A percentile compares a stretch with the other conserved stretches of the same genome.
phyloP scores from a whole-genome alignment of 2,329 filamentous ascomycete genomes.

The Phialophora tarda region DNA sequence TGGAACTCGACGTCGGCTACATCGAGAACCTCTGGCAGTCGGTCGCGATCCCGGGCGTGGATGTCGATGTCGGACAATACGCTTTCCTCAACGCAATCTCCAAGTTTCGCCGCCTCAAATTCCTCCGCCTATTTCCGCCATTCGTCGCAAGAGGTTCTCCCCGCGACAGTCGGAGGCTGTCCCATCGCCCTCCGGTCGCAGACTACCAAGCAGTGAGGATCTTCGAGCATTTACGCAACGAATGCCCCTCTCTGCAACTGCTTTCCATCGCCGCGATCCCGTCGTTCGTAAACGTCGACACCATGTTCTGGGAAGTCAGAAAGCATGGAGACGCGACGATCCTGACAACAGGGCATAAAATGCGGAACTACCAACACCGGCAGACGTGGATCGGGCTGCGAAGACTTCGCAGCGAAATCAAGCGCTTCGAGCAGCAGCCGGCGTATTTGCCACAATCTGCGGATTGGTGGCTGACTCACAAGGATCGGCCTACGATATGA shows the following conservation, averaged over 20 bases:
- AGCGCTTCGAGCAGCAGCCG: slow-evolving; percentile 30
- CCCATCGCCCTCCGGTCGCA: slow-evolving; percentile 26
- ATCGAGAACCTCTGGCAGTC: slow-evolving; percentile 39
- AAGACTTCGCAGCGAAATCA: slow-evolving; percentile 35
- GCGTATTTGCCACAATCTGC: slow-evolving; percentile 29
- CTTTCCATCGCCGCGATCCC: slow-evolving; percentile 34
- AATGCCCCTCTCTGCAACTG: slow-evolving; percentile 33
- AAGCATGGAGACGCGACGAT: slow-evolving; percentile 34
- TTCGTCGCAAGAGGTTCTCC: slow-evolving; percentile 30
- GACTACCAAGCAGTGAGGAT: slow-evolving; percentile 39
- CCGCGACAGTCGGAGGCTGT: slow-evolving; percentile 7
- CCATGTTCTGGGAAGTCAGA: slow-evolving; percentile 38
- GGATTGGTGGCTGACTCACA: slow-evolving; percentile 26
- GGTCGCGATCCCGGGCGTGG: slow-evolving; percentile 38
- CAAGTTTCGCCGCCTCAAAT: slow-evolving; percentile 35
- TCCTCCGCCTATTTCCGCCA: slow-evolving; percentile 38
- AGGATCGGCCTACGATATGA: slow-evolving; percentile 18
- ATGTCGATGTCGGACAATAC: slow-evolving; percentile 40
- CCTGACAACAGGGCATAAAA: slow-evolving; percentile 36
- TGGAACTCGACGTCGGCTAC: slow-evolving; percentile 38
- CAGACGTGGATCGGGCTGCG: slow-evolving; percentile 39
- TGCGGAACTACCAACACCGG: slow-evolving; percentile 36
- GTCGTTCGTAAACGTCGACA: slow-evolving; percentile 29
- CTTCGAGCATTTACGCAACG: slow-evolving; percentile 35
- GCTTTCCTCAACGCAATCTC: slow-evolving; percentile 35